Evolutionary conservation across 2,329 filamentous ascomycete genomes (phyloP).

Genomic region (Monosporascus ibericus): DNA sequence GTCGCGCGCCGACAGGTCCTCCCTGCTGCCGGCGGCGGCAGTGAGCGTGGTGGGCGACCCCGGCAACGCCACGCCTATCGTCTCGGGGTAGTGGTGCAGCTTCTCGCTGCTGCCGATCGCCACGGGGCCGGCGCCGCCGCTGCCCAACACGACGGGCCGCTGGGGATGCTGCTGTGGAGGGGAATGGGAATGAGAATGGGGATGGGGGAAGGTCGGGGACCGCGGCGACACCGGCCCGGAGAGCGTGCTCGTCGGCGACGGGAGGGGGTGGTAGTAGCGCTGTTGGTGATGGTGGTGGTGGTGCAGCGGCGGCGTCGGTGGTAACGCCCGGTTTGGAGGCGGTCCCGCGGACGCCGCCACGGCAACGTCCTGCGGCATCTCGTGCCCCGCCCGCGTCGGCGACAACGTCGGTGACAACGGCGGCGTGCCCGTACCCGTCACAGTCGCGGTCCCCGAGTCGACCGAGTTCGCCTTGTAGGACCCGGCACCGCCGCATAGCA

Average conservation of each 20-base stretch:
- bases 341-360: slow-evolving; percentile 31
- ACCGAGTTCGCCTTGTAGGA: slow-evolving; percentile 21
- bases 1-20: slow-evolving; percentile 19
- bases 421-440: slow-evolving; percentile 10
- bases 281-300: neutral
- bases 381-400: slow-evolving; percentile 28
- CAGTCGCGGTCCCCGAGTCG: slow-evolving; percentile 8
- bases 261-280: neutral
- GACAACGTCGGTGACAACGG: slow-evolving; percentile 26
- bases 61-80: too few relatives aligned
- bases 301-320: slow-evolving; percentile 17
- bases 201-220: neutral
- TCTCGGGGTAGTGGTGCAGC: too few relatives aligned
- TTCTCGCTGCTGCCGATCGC: too few relatives aligned
- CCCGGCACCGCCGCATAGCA: neutral
- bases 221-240: neutral
- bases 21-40: slow-evolving; percentile 2
- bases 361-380: slow-evolving; percentile 29
- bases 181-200: neutral
- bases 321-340: slow-evolving; percentile 39
- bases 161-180: neutral
- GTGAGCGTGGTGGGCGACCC: neutral
- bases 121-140: too few relatives aligned
- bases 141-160: too few relatives aligned
- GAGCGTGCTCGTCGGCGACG: neutral